phyloP scores from a whole-genome alignment of 2,329 filamentous ascomycete genomes.

The Dactylella cylindrospora region DNA sequence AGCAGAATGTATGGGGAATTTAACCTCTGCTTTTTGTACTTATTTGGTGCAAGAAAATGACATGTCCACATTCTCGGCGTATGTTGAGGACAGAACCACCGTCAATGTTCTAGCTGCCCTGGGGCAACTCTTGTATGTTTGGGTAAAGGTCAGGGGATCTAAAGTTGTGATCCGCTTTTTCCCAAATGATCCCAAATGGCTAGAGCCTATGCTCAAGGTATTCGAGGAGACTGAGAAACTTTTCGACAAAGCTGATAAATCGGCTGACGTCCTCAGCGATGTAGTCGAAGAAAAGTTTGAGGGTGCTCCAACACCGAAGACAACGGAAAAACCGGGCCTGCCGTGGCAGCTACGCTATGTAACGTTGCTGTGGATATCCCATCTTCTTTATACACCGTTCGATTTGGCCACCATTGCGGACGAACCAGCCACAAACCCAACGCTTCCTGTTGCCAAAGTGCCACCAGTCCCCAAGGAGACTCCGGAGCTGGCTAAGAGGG shows the following conservation, averaged over 20 bases:
- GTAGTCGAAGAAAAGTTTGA: constrained; percentile 12
- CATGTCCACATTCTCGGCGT: constrained; percentile 45
- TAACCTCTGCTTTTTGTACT: constrained; percentile 68
- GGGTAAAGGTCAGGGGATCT: constrained; percentile 91
- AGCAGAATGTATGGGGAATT: constrained; percentile 69
- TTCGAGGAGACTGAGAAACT: constrained; percentile 62
- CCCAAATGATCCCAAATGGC: constrained; percentile 81
- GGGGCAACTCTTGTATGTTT: constrained; percentile 77
- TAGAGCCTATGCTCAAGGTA: constrained; percentile 75
- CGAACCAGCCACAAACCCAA: constrained; percentile 47
- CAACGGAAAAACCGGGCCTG: constrained; percentile 42
- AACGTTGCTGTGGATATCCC: constrained; percentile 81
- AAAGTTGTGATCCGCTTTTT: constrained; percentile 91
- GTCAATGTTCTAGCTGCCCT: constrained; percentile 61
- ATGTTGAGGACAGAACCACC: constrained; percentile 11
- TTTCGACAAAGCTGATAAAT: constrained; percentile 44
- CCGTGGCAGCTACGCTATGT: constrained; percentile 88
- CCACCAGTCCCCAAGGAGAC: constrained; percentile 10
- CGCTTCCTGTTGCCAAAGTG: constrained; percentile 6
- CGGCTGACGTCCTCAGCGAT: constrained; percentile 34
- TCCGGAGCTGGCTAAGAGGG: constrained; percentile 30
- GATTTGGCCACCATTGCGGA: constrained; percentile 80
- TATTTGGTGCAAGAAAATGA: constrained; percentile 10
- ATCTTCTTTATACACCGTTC: constrained; percentile 82
- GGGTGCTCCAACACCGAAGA: constrained; percentile 53